Evolutionary conservation across 1,139 yeast species (phyloP).

Genomic region (Candida sp.): DNA sequence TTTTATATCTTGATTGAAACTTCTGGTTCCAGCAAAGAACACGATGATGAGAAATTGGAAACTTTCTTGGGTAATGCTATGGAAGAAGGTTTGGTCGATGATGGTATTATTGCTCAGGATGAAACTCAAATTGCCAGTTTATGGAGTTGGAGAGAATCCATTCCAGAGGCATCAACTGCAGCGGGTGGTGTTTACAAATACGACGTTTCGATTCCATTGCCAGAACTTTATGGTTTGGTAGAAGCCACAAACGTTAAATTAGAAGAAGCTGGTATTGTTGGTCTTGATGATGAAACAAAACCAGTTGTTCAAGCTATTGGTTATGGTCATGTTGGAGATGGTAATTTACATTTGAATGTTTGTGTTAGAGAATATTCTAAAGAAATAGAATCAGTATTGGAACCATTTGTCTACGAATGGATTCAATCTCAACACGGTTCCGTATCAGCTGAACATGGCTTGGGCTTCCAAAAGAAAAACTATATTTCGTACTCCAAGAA

Average conservation of each 20-base stretch:
- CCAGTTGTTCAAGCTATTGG: slow-evolving; percentile 91
- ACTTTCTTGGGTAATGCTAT: slow-evolving; percentile 76
- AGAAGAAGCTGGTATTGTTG: slow-evolving; percentile 54
- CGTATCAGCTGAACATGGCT: slow-evolving; percentile 94
- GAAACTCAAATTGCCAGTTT: slow-evolving; percentile 78
- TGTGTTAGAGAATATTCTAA: slow-evolving; percentile 82
- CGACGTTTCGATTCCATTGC: slow-evolving; percentile 87
- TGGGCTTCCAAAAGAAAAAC: slow-evolving; percentile 93
- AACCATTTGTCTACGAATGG: slow-evolving; percentile 95
- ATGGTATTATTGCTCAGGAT: slow-evolving; percentile 96
- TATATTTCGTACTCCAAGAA: slow-evolving; percentile 83
- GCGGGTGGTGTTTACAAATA: slow-evolving; percentile 96
- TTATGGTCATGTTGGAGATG: slow-evolving; percentile 96
- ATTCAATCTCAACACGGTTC: slow-evolving; percentile 74
- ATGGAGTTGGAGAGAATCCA: slow-evolving; percentile 95
- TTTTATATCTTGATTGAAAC: slow-evolving; percentile 92
- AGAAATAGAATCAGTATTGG: slow-evolving; percentile 71
- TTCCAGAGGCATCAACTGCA: slow-evolving; percentile 84
- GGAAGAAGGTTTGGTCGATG: slow-evolving; percentile 80
- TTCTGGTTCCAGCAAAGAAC: slow-evolving; percentile 87
- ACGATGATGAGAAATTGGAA: slow-evolving; percentile 77
- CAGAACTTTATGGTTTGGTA: slow-evolving; percentile 75
- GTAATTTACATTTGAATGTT: slow-evolving; percentile 89
- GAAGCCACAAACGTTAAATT: slow-evolving; percentile 66
- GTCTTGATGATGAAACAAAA: slow-evolving; percentile 56